phyloP scores from a whole-genome alignment of 108 stramenopile species.

The Mediolabrus comicus region DNA sequence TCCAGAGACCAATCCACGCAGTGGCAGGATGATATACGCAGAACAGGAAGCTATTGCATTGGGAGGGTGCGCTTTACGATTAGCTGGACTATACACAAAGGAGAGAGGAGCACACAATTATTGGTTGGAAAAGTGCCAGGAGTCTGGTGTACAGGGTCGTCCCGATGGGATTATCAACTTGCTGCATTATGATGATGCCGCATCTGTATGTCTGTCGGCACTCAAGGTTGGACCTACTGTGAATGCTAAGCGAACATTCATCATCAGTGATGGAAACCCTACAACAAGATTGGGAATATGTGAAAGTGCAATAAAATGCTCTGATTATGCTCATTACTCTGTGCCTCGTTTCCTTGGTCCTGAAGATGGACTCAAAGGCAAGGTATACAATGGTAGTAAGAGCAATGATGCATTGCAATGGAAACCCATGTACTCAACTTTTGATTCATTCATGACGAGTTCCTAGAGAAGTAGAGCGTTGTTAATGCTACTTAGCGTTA shows the following conservation, averaged over 20 bases:
- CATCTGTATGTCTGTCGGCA: conserved; percentile 66
- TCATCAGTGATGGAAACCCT: conserved; percentile 86
- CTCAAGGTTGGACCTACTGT: conserved; percentile 43
- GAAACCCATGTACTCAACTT: conserved; percentile 74
- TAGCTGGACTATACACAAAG: conserved; percentile 80
- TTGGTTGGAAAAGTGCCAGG: conserved; percentile 66
- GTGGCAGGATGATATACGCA: conserved; percentile 61
- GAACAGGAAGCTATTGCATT: conserved; percentile 50
- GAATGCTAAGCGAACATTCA: conserved; percentile 54
- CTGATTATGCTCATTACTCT: conserved; percentile 37
- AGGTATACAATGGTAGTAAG: conserved; percentile 77
- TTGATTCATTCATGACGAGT: conserved; percentile 75
- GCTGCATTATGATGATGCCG: conserved; percentile 91
- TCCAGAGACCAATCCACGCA: conserved; percentile 54
- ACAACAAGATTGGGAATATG: conserved; percentile 77
- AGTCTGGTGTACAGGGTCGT: conserved; percentile 56
- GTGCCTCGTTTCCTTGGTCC: conserved; percentile 71
- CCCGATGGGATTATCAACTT: conserved; percentile 83
- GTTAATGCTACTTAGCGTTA: neutral
- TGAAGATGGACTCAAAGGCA: conserved; percentile 59
- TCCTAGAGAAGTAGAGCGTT: neutral
- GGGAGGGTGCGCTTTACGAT: conserved; percentile 68
- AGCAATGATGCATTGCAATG: conserved; percentile 72
- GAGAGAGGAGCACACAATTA: conserved; percentile 87
- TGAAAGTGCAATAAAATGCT: conserved; percentile 67